Evolutionary conservation across 2,329 filamentous ascomycete genomes (phyloP).

Genomic region (Ophiostoma montium): DNA sequence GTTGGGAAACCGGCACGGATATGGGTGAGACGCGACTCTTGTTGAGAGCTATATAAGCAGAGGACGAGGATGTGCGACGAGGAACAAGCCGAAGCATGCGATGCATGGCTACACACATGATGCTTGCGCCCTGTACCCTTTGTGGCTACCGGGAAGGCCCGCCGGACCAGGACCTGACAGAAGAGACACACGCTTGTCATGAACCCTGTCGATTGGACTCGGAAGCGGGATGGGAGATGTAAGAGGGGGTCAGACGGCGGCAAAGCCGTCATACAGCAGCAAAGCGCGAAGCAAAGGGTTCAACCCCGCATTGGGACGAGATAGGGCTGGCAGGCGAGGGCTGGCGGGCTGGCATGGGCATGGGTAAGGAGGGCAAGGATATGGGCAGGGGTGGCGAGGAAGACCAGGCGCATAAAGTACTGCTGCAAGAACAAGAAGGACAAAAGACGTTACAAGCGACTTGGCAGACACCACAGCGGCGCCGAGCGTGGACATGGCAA

Average conservation of each 20-base stretch:
- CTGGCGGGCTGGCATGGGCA: no score
- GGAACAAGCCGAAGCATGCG: neutral
- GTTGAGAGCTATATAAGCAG: no score
- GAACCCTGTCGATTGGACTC: constrained; percentile 1
- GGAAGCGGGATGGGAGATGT: neutral
- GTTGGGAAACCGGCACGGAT: no score
- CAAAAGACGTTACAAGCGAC: neutral
- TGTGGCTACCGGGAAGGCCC: constrained; percentile 7
- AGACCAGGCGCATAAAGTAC: neutral
- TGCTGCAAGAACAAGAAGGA: neutral
- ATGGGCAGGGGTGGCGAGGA: neutral
- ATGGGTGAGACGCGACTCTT: no score
- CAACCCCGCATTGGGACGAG: no score
- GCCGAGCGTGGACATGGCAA: no score
- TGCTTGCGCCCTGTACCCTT: neutral
- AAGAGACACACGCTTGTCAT: constrained; percentile 3
- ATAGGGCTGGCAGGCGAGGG: no score
- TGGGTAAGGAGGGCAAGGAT: neutral
- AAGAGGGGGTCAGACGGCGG: neutral
- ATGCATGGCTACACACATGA: neutral
- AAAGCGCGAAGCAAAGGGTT: no score
- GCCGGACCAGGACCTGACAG: neutral
- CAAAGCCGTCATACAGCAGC: neutral
- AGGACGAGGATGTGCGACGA: no score
- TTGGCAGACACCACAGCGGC: no score